phyloP scores from a whole-genome alignment of 2,329 filamentous ascomycete genomes.

The Colletotrichum tabaci region DNA sequence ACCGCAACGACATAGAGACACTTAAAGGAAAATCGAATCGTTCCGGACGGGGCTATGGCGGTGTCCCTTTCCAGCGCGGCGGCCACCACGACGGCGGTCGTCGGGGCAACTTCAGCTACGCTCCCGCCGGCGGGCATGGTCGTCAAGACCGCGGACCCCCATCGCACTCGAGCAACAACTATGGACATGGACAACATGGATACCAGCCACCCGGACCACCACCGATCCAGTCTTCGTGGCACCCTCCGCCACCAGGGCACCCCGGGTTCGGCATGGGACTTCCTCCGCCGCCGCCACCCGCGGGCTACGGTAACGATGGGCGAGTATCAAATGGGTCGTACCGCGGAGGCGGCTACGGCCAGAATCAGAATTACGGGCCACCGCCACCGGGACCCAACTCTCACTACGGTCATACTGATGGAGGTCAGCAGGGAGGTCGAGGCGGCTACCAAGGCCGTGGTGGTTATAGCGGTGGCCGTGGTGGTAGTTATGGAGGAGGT shows the following conservation, averaged over 20 bases:
- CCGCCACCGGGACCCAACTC: slow-evolving; percentile 19
- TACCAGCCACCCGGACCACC: slow-evolving; percentile 12
- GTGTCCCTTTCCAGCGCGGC: slow-evolving; percentile 69
- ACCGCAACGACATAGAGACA: slow-evolving; percentile 81
- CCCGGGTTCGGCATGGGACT: slow-evolving; percentile 59
- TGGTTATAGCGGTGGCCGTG: slow-evolving; percentile 21
- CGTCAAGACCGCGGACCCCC: slow-evolving; percentile 40
- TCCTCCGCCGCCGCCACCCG: slow-evolving; percentile 64
- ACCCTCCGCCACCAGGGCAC: slow-evolving; percentile 62
- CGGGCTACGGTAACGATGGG: slow-evolving; percentile 47
- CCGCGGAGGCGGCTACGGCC: slow-evolving; percentile 25
- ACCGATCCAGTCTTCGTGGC: slow-evolving; percentile 51
- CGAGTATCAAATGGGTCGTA: slow-evolving; percentile 22
- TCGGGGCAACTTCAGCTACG: slow-evolving; percentile 69
- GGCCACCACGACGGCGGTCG: slow-evolving; percentile 61
- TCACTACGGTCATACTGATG: slow-evolving; percentile 13
- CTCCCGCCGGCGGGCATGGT: slow-evolving; percentile 46
- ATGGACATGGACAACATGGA: slow-evolving; percentile 39
- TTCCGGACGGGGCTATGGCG: slow-evolving; percentile 79
- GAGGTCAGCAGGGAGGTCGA: slow-evolving; percentile 24
- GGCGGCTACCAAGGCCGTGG: slow-evolving; percentile 33
- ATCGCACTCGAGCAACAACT: slow-evolving; percentile 37
- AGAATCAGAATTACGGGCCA: slow-evolving; percentile 31
- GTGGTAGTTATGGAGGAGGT: slow-evolving; percentile 9
- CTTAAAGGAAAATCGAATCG: slow-evolving; percentile 77